Base-by-base conservation (phyloP, 257 asterid species). In the Penstemon newberryi region DNA sequence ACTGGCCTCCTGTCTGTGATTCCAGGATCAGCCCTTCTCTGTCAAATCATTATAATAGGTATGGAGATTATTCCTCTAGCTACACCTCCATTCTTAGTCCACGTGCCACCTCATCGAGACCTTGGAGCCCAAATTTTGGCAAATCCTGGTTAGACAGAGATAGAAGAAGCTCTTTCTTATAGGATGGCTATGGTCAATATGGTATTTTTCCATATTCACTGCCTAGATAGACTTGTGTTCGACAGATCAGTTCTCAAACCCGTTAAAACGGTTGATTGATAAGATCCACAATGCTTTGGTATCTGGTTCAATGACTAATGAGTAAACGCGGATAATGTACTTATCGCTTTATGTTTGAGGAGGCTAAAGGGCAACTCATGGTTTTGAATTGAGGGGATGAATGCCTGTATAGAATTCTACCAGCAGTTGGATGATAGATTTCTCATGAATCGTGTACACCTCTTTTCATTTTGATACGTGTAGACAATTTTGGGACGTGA, bases 1-100 rank as follows among this genome's bases (percentile, higher is more conserved):
- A 83, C 40, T 90, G 86, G 4, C 97, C 95, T 45, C 96, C 96
- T 52, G 98, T 97, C 5, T 79, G 85, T 76, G 97, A 83, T 39
- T 84, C 85, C 7, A 85, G 85, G 40, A 78, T 75, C 8, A 87
- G 90, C 77, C 87, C 91, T 8, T 86, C 86, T 7, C 60, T 81
- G 60, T 77, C 89, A 3, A 70, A 83, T 58, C 79, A 78, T 70
- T 82, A 79, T 15, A 68, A 51, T 18, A 78, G 91, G 62, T 76
- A 83, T 57, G 83, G 86, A 11, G 84, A 73, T 65, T 33, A 43
- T 61, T 95, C 82, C 47, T 71, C 83, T 41, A 73, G 75, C 73
- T 65, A 85, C 73, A 7, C 71, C 69, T 70, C 83, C 70, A 3
- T 41, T 25, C 75, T 2, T 45, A 77, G 77, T 74, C 76, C 90